These are phyloP conservation scores for Paramecium pentaurelia DNA, from an alignment of 73 alveolate genomes.

Conservation along the genomic window DNA sequence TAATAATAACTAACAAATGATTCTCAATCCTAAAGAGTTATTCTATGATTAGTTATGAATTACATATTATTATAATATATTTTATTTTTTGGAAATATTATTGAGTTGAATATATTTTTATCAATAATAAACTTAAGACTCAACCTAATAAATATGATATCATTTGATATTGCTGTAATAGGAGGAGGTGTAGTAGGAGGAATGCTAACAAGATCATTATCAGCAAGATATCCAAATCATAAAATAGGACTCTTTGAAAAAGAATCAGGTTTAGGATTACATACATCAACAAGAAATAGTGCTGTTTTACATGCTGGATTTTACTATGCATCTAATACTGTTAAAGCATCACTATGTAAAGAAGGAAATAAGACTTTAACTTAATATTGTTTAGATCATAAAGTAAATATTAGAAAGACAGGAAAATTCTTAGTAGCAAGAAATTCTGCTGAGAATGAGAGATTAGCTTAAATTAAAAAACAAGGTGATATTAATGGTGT, in stretches of 20 bases:
- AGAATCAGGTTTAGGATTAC: constrained; percentile 75
- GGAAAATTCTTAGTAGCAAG: constrained; percentile 86
- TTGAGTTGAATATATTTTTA: not conserved
- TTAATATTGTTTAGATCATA: constrained; percentile 70
- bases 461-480: constrained; percentile 63
- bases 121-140: not conserved
- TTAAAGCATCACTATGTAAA: constrained; percentile 76
- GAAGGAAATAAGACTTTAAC: constrained; percentile 72
- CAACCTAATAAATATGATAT: not conserved
- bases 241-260: constrained; percentile 75
- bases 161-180: not conserved
- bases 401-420: constrained; percentile 64
- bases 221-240: constrained; percentile 62
- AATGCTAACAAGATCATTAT: constrained; percentile 70
- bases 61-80: no score
- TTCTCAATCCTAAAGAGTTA: no score
- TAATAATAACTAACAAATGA: no score
- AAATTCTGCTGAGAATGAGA: constrained; percentile 64
- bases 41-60: not conserved
- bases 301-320: constrained; percentile 92
- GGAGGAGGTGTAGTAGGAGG: constrained; percentile 70
- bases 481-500: constrained; percentile 77
- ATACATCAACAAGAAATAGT: constrained; percentile 83
- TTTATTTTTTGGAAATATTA: not conserved
- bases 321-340: constrained; percentile 73